These are phyloP conservation scores for Torulaspora quercuum DNA, from an alignment of 805 yeast species.

Conservation along the genomic window DNA sequence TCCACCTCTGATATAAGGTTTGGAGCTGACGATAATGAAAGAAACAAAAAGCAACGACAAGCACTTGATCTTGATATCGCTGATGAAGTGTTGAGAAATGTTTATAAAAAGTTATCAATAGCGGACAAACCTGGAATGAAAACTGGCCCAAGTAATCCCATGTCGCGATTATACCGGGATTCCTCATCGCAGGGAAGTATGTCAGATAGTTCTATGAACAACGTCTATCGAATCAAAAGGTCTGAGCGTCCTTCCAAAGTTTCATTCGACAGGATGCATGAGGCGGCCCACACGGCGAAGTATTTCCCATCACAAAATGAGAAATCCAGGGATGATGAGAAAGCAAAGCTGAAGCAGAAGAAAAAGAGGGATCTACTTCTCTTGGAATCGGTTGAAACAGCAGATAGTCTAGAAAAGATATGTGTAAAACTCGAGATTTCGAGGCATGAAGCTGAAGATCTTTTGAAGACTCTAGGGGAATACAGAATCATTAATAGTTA, in stretches of 20 bases:
- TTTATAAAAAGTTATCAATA: conserved; percentile 31
- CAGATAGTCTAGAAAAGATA: conserved; percentile 59
- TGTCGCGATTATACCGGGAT: conserved; percentile 9
- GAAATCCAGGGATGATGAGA: conserved; percentile 6
- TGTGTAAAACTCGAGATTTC: conserved; percentile 66
- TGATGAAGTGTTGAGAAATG: conserved; percentile 29
- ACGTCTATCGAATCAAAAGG: conserved; percentile 9
- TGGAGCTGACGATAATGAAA: conserved; percentile 9
- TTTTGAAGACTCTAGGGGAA: conserved; percentile 48
- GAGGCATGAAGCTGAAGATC: conserved; percentile 49
- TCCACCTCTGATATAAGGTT: conserved; percentile 36
- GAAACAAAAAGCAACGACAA: conserved; percentile 6
- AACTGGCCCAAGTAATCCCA: conserved; percentile 1
- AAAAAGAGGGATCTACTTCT: conserved; percentile 28
- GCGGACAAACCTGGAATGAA: conserved; percentile 5
- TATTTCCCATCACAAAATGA: conserved; percentile 5
- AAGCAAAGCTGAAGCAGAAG: conserved; percentile 24
- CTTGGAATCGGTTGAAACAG: conserved; percentile 47
- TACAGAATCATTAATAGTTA: conserved; percentile 46
- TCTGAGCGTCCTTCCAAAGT: conserved; percentile 24
- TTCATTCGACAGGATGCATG: conserved; percentile 25
- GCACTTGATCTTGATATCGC: conserved; percentile 25
- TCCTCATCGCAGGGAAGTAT: conserved; percentile 12
- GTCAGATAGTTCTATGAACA: conserved; percentile 10
- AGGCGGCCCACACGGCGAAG: conserved; percentile 7